Conservation (phyloP, 192 early-diverging fungal species). For the Backusella parvicylindrica region DNA sequence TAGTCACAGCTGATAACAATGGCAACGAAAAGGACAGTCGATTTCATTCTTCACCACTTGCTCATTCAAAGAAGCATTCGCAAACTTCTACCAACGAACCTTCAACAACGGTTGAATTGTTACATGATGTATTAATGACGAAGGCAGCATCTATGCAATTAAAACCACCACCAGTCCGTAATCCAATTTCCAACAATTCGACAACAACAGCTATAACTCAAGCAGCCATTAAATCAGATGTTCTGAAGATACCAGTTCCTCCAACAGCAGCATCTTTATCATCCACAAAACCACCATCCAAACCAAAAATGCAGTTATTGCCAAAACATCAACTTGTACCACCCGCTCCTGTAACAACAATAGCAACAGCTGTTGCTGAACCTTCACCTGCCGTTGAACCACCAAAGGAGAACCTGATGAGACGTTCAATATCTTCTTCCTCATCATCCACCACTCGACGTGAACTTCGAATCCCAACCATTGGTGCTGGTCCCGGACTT, state of each 20-base stretch:
- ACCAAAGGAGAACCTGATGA: background rate
- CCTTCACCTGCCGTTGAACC: background rate
- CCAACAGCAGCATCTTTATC: background rate
- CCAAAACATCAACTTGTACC: background rate
- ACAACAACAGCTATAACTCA: background rate
- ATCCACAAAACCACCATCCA: background rate
- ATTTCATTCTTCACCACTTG: slow-evolving; percentile 17
- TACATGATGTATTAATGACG: slow-evolving; percentile 26
- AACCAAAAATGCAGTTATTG: background rate
- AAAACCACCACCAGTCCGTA: slow-evolving; percentile 18
- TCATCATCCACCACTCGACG: background rate
- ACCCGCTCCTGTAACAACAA: background rate
- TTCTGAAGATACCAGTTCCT: background rate
- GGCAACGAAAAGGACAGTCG: background rate
- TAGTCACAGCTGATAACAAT: background rate
- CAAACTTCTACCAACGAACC: background rate
- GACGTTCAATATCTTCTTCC: background rate
- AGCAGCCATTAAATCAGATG: background rate
- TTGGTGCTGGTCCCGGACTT: slow-evolving; percentile 3
- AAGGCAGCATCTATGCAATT: slow-evolving; percentile 24
- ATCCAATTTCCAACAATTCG: background rate
- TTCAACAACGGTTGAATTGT: background rate
- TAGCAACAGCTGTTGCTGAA: background rate
- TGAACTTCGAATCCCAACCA: slow-evolving; percentile 5
- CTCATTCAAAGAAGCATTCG: slow-evolving; percentile 19